Percentiles rank a stretch among this genome's conserved stretches.
Conservation (phyloP, 176 grass and related monocot genomes). For the Bothriochloa decipiens region DNA sequence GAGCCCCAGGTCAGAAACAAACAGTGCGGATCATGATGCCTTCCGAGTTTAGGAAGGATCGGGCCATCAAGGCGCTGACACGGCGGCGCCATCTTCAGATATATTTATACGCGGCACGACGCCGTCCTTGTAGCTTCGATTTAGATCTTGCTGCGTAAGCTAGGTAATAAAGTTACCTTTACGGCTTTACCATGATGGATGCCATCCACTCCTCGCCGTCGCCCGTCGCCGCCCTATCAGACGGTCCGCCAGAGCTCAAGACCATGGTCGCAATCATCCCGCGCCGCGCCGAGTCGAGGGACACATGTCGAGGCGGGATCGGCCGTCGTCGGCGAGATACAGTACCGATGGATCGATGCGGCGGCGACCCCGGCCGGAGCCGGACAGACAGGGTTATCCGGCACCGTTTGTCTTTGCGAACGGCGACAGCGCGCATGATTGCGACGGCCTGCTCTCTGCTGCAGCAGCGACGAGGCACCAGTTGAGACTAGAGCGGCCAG, state of each 20-base stretch:
- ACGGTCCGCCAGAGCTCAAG: neutral
- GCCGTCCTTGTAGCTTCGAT: neutral
- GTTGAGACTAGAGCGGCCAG: neutral
- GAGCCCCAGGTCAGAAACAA: neutral
- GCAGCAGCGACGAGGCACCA: neutral
- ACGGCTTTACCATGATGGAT: neutral
- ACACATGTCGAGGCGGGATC: neutral
- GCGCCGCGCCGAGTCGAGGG: neutral
- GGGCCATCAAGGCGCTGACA: neutral
- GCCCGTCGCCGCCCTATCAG: neutral
- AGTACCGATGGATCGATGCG: neutral
- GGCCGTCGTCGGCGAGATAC: neutral
- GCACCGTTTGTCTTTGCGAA: neutral
- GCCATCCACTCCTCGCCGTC: neutral
- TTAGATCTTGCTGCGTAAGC: conserved; percentile 8
- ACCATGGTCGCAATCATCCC: neutral
- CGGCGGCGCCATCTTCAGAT: neutral
- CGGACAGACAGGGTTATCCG: neutral
- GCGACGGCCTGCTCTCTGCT: conserved; percentile 25
- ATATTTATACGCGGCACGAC: no score
- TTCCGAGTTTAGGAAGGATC: neutral
- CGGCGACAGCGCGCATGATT: conserved; percentile 22
- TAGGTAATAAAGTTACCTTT: neutral
- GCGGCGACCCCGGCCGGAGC: neutral
- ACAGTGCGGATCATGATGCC: neutral